A percentile compares a stretch with the other conserved stretches of the same genome.
Evolutionary conservation across 306 rosid species (phyloP).

Genomic region (Castanospermum australe): DNA sequence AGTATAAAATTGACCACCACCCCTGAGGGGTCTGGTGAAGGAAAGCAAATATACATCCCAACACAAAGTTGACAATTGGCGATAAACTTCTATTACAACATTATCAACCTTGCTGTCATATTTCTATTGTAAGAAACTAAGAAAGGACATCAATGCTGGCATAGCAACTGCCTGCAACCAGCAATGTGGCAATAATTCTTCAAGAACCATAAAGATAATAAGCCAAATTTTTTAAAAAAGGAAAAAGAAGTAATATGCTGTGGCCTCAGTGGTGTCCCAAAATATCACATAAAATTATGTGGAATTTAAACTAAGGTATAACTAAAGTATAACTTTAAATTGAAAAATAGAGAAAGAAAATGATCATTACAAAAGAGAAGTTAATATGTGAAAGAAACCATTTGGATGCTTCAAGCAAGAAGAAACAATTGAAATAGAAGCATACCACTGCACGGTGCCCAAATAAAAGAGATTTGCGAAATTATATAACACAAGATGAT

Average conservation of each 20-base stretch:
- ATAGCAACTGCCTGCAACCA: not conserved
- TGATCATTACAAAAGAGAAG: not conserved
- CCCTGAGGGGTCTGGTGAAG: not conserved
- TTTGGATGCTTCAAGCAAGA: slow-evolving; percentile 10
- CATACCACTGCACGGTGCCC: not conserved
- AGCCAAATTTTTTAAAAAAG: not conserved
- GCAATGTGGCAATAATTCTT: not conserved
- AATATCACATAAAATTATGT: not conserved
- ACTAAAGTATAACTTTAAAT: not conserved
- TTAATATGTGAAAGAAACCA: not conserved
- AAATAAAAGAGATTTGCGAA: not conserved
- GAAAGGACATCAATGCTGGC: not conserved
- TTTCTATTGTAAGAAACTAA: not conserved
- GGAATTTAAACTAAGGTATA: not conserved
- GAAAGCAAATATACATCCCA: not conserved
- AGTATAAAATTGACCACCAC: not conserved
- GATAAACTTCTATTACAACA: not conserved
- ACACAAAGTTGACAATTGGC: slow-evolving; percentile 2
- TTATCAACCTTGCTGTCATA: not conserved
- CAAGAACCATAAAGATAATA: not conserved
- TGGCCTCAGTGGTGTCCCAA: not conserved
- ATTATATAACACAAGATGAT: not conserved
- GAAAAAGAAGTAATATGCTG: not conserved
- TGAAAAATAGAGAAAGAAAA: slow-evolving; percentile 17
- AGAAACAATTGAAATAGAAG: slow-evolving; percentile 14